phyloP scores from a whole-genome alignment of 148 eudicot species.

The Talinum fruticosum region DNA sequence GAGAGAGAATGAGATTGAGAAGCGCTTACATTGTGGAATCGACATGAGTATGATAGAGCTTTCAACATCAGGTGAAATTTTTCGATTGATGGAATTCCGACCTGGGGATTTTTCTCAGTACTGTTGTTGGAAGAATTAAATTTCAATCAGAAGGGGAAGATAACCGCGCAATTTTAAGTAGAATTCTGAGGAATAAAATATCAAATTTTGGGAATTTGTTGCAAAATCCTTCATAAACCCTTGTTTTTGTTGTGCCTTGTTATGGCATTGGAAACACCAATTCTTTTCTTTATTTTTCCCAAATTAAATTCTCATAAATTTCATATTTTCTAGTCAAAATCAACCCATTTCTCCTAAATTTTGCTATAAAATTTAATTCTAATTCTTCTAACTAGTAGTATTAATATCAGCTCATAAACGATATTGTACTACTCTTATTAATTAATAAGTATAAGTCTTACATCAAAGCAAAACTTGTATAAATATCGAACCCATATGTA shows the following conservation, averaged over 20 bases:
- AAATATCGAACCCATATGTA: too few species aligned
- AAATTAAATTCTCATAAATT: too few species aligned
- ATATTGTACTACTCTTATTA: too few species aligned
- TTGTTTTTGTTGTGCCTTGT: background rate
- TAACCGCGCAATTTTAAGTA: background rate
- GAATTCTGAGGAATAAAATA: background rate
- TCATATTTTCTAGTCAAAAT: too few species aligned
- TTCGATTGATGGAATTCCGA: background rate
- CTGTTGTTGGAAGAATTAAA: background rate
- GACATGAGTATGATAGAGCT: background rate
- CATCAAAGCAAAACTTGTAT: too few species aligned
- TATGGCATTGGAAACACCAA: too few species aligned
- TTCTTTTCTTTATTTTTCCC: too few species aligned
- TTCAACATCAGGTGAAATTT: background rate
- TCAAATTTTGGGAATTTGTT: background rate
- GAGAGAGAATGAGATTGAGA: background rate
- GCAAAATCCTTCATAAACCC: background rate
- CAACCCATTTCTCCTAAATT: too few species aligned
- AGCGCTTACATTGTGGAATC: background rate
- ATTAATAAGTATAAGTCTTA: too few species aligned
- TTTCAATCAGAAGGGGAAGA: background rate
- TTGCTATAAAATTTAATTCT: too few species aligned
- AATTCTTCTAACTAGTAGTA: too few species aligned
- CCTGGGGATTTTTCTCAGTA: background rate
- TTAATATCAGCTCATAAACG: too few species aligned